phyloP scores from a whole-genome alignment of 1,284 basidiomycete genomes.

The Coniferiporia sulphurascens region DNA sequence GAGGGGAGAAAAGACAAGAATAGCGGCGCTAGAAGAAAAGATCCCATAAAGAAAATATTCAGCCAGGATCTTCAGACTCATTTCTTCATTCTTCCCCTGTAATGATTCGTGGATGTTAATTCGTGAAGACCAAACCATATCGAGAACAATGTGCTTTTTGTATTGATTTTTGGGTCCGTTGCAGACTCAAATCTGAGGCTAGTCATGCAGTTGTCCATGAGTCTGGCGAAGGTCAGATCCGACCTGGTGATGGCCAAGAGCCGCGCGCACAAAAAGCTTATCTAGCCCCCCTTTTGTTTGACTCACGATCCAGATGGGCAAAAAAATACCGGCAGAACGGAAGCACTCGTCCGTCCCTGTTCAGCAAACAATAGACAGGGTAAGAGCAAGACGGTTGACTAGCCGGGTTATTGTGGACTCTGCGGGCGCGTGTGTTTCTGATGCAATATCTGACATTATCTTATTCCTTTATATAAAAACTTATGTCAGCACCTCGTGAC shows the following conservation, averaged over 20 bases:
- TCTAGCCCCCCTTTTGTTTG: constrained; percentile 5
- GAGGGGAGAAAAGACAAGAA: neutral
- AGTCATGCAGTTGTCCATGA: neutral
- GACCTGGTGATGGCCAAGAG: neutral
- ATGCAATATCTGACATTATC: neutral
- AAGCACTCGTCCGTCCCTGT: neutral
- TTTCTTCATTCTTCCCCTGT: constrained; percentile 9
- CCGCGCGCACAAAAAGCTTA: constrained; percentile 1
- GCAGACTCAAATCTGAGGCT: neutral
- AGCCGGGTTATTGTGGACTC: neutral
- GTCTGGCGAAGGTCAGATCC: neutral
- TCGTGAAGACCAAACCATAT: neutral
- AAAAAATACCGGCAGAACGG: constrained; percentile 1
- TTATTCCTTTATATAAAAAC: neutral
- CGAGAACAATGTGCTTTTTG: neutral
- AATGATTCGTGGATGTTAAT: neutral
- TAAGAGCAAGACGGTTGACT: neutral
- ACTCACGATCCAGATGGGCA: neutral
- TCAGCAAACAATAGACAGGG: constrained; percentile 5
- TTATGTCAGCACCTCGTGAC: neutral
- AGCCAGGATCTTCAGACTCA: neutral
- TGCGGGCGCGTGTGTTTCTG: neutral
- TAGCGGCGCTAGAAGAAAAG: neutral
- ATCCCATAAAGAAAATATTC: neutral
- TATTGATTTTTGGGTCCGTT: neutral